Evolutionary conservation across 1,284 basidiomycete genomes (phyloP), one percentile per base, ranked within the genome.

Genomic region (Irpex lacteus): DNA sequence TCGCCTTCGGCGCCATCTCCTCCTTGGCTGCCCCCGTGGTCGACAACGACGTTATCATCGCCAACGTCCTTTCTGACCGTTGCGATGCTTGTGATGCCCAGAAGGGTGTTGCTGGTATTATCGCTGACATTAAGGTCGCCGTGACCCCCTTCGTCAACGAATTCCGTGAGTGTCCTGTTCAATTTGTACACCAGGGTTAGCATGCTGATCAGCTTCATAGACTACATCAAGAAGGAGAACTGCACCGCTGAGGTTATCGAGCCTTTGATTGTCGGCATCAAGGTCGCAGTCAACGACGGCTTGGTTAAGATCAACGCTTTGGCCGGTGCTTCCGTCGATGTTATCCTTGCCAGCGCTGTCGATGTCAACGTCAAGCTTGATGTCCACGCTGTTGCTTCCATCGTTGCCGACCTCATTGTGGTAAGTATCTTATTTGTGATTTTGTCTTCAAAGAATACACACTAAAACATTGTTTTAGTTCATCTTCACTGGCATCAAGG

Each of bases 401-500:
- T 76, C 58, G 67, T 82, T 54, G 73, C 70, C 15, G 69, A 53
- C 26, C 71, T 77, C 38, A 54, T 74, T 4, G 62, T 65, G 52
- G 73, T 73, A 60, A 67, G 71, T 66, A 36, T 19, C 55, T 9
- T 34, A 5, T 53, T 0, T 13, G 49, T 49, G 4, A 2, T 38
- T 4, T 18, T 26, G 11, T 6, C 40, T 34, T 47, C 3, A 19
- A 15, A 4, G 13, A n/a, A 19, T 47, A 57, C 37, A 9, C 15
- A 58, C 8, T 55, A 36, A 18, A 40, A 4, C 9, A 2, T 62
- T 26, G 2, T 26, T 26, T 4, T 55, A 73, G 72, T 59, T 78
- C 32, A 66, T 82, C 59, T 74, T 81, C 68, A 64, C 55, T n/a
- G 79, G 78, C 19, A 66, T 80, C 60, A 71, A 70, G n/a, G 71